Conservation (phyloP, 805 yeast genomes). For the Yarrowia keelungensis region DNA sequence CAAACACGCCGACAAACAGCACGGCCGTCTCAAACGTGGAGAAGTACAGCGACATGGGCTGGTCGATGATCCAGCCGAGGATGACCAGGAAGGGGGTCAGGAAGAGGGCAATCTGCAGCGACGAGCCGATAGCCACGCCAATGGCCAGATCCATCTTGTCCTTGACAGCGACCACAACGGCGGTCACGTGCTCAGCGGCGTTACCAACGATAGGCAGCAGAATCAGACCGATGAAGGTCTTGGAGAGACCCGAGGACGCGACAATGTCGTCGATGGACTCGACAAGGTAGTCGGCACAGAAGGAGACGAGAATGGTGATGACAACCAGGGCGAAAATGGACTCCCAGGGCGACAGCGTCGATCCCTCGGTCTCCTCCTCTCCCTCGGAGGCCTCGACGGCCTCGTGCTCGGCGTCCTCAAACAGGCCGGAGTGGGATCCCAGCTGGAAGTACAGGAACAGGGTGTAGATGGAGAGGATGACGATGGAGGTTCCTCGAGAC, state of each 20-base stretch:
- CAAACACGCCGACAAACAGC: conserved; percentile 85
- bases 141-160: conserved; percentile 97
- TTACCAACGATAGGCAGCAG: conserved; percentile 97
- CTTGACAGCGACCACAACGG: conserved; percentile 91
- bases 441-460: conserved; percentile 87
- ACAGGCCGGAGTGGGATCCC: conserved; percentile 79
- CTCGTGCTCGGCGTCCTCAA: conserved; percentile 62
- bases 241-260: conserved; percentile 80
- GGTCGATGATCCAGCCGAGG: conserved; percentile 89
- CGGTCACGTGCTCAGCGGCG: conserved; percentile 98
- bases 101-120: conserved; percentile 92
- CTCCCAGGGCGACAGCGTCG: conserved; percentile 60
- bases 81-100: conserved; percentile 95
- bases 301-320: conserved; percentile 80
- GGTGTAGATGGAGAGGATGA: conserved; percentile 76
- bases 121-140: conserved; percentile 96
- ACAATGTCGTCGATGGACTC: conserved; percentile 93
- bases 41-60: conserved; percentile 91
- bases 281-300: conserved; percentile 92
- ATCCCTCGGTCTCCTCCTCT: conserved; percentile 48
- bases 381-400: conserved; percentile 49
- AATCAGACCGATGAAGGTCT: conserved; percentile 93
- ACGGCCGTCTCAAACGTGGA: conserved; percentile 94
- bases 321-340: conserved; percentile 62
- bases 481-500: conserved; percentile 85